Base-by-base conservation (phyloP, 179 eudicot species). In the Silene coronaria region DNA sequence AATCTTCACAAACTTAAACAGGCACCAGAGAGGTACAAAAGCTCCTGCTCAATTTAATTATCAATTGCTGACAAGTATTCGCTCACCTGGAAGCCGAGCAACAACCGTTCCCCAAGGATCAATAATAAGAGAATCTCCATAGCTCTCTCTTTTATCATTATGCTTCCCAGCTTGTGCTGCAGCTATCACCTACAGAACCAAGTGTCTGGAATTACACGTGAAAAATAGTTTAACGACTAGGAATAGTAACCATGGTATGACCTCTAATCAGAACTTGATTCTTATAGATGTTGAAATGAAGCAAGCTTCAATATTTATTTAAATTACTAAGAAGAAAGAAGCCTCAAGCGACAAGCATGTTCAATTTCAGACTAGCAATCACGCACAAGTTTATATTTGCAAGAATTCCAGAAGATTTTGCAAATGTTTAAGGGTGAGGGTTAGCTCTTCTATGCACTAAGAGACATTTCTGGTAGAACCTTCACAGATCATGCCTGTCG, bases 161-260 rank as follows among this genome's bases (percentile, higher is more conserved):
- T 93, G 97, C 79, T 88, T 89, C 51, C 98, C 98, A 79, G 93
- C 89, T 88, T 93, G 98, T 55, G 98, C 96, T 62, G 98, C 97
- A 78, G 98, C 98, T 72, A 93, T 91, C 67, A 93, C 91, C 97
- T 92, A 87, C 66, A 77, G 63, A 66, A 19, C 28, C 61, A 64
- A 75, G 66, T 77, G 74, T 36, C 71, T 65, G 13, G 6, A 24
- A 59, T 10, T 46, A 46, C n/a, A 45, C 27, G 48, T 46, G 27
- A 34, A 21, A 12, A 45, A 66, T 42, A 28, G 13, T 38, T 21
- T 42, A 38, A 0, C 16, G 34, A 70, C 9, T 57, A 70, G 63
- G 36, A 55, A 71, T 12, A 71, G 7, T 0, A 51, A 71, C 45
- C 62, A 51, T 28, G 22, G 23, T 27, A 53, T 27, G 9, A 36